Conservation (phyloP, 1,284 basidiomycete species). For the Puccinia coronata region DNA sequence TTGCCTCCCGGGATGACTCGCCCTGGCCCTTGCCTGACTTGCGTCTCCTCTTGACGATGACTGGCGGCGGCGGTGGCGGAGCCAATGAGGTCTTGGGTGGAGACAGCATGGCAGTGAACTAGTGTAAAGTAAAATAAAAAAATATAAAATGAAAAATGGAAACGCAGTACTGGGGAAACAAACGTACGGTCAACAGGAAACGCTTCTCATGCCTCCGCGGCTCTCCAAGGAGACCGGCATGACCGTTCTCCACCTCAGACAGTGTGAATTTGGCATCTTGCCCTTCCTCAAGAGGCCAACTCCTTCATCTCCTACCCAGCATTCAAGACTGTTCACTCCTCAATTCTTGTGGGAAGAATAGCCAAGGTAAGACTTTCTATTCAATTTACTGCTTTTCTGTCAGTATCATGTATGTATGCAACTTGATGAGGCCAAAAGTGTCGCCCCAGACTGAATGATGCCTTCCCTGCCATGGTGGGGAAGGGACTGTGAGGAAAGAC, state of each 20-base stretch:
- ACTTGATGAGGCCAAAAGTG: constrained; percentile 16
- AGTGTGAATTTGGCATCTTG: background rate
- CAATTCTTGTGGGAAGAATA: too few species aligned
- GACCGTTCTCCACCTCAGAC: background rate
- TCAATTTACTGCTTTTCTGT: too few species aligned
- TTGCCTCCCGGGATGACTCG: constrained; percentile 43
- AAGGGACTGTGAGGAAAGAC: background rate
- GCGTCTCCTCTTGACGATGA: constrained; percentile 38
- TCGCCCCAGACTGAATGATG: constrained; percentile 15
- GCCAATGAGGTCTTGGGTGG: constrained; percentile 7
- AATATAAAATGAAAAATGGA: background rate
- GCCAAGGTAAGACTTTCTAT: too few species aligned
- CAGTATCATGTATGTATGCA: too few species aligned
- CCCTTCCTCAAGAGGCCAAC: background rate
- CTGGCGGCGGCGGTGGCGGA: background rate
- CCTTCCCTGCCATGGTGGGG: background rate
- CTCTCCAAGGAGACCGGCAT: background rate
- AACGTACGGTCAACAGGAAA: background rate
- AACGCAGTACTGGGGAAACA: too few species aligned
- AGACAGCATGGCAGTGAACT: background rate
- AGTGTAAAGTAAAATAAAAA: too few species aligned
- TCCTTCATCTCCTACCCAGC: too few species aligned
- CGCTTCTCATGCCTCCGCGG: background rate
- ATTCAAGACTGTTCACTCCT: too few species aligned
- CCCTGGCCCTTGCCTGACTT: constrained; percentile 47